phyloP scores from a whole-genome alignment of 345 rosid species.

The Jatropha curcas region DNA sequence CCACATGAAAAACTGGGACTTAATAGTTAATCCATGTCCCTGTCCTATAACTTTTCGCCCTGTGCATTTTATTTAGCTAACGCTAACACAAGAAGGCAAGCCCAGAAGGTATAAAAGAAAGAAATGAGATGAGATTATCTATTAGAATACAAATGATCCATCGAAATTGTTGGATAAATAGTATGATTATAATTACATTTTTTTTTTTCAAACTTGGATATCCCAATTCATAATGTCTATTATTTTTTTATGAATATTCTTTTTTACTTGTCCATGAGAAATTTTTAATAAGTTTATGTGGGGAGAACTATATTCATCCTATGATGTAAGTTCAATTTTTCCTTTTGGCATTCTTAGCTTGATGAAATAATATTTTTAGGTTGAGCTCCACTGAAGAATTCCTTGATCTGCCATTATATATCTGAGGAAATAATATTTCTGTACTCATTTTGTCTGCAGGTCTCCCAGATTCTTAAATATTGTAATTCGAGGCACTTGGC shows the following conservation, averaged over 20 bases:
- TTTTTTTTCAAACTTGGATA: not conserved
- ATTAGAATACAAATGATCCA: not conserved
- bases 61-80: not conserved
- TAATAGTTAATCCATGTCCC: not conserved
- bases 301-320: not conserved
- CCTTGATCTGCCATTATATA: not conserved
- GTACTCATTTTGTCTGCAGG: slow-evolving; percentile 46
- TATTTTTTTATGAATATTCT: not conserved
- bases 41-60: too few relatives aligned
- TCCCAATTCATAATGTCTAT: not conserved
- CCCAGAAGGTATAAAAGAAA: not conserved
- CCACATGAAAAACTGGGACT: not conserved
- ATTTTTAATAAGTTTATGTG: not conserved
- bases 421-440: not conserved
- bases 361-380: not conserved
- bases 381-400: not conserved
- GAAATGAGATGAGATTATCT: not conserved
- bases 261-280: not conserved
- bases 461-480: slow-evolving; percentile 69
- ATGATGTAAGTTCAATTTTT: not conserved
- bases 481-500: slow-evolving; percentile 82
- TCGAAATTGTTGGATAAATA: not conserved
- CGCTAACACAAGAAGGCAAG: not conserved
- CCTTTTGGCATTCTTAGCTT: not conserved
- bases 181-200: not conserved